Percentiles rank a stretch among this genome's conserved stretches.
Evolutionary conservation across 2,329 filamentous ascomycete genomes (phyloP).

Genomic region (Nectriaceae sp.): DNA sequence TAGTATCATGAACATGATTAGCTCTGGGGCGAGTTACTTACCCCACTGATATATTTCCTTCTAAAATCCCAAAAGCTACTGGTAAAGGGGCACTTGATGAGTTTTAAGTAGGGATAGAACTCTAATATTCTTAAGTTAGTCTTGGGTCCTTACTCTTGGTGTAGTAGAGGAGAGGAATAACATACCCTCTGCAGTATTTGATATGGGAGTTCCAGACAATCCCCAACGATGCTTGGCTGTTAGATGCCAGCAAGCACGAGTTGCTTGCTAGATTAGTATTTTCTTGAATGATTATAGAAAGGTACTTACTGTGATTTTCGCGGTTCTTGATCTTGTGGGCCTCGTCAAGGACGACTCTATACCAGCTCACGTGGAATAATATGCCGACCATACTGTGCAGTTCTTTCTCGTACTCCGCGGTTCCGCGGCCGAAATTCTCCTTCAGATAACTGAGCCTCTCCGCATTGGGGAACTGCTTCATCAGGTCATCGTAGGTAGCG

Average conservation of each 20-base stretch:
- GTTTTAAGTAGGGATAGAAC: slow-evolving; percentile 37
- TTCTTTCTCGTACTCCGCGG: slow-evolving; percentile 23
- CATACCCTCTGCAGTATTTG: slow-evolving; percentile 34
- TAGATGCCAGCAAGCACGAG: slow-evolving; percentile 26
- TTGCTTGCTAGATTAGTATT: slow-evolving; percentile 11
- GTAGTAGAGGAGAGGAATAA: not conserved
- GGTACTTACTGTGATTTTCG: slow-evolving; percentile 28
- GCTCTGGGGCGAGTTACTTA: slow-evolving; percentile 6
- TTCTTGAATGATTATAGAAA: accelerated
- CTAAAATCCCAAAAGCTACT: slow-evolving; percentile 9
- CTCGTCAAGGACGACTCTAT: slow-evolving; percentile 59
- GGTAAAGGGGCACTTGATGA: slow-evolving; percentile 27
- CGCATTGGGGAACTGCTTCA: slow-evolving; percentile 12
- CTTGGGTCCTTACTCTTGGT: not conserved
- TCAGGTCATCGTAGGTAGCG: slow-evolving; percentile 31
- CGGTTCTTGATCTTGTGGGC: slow-evolving; percentile 58
- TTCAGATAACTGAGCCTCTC: not conserved
- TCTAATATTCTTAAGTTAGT: slow-evolving; percentile 26
- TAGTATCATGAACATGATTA: not conserved
- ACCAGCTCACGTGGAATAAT: slow-evolving; percentile 41
- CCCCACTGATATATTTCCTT: slow-evolving; percentile 16
- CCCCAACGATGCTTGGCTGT: slow-evolving; percentile 36
- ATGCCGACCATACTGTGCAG: slow-evolving; percentile 41
- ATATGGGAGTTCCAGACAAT: slow-evolving; percentile 38
- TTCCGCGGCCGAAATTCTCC: not conserved